Conservation (phyloP, 352 stramenopile species). For the Globisporangium paddicum region DNA sequence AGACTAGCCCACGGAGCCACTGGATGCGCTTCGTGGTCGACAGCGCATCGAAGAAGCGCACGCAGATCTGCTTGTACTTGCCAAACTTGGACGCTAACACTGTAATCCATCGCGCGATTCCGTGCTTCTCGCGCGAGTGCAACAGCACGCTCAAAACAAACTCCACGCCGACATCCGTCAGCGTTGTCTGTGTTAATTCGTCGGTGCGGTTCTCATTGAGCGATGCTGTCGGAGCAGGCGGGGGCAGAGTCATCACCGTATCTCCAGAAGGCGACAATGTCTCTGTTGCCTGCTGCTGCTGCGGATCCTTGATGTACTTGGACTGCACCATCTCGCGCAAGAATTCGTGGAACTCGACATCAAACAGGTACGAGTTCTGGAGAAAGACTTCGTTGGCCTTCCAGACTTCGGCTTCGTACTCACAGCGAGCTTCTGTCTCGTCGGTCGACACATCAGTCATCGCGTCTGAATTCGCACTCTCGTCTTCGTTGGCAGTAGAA, state of each 20-base stretch:
- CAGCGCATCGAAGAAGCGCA: constrained; percentile 60
- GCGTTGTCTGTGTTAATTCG: constrained; percentile 56
- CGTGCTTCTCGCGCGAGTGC: constrained; percentile 86
- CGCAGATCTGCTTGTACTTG: constrained; percentile 63
- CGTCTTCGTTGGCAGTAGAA: constrained; percentile 15
- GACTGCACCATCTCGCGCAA: constrained; percentile 86
- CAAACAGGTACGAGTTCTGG: constrained; percentile 95
- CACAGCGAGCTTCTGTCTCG: constrained; percentile 35
- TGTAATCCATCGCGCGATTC: constrained; percentile 78
- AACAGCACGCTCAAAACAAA: constrained; percentile 88
- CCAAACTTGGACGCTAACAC: constrained; percentile 72
- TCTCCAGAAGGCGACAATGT: constrained; percentile 11
- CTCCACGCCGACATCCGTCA: constrained; percentile 79
- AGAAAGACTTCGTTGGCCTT: constrained; percentile 93
- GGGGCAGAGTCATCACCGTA: constrained; percentile 3
- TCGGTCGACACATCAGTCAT: constrained; percentile 14
- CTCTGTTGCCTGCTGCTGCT: not conserved
- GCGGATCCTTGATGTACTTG: constrained; percentile 67
- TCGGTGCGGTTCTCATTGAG: constrained; percentile 22
- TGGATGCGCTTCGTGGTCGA: constrained; percentile 44
- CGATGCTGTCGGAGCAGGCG: constrained; percentile 19
- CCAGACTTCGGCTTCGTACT: constrained; percentile 90
- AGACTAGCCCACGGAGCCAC: constrained; percentile 69
- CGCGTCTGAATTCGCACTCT: constrained; percentile 16
- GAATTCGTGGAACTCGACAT: constrained; percentile 95